Conservation (phyloP, 768 basidiomycete species). For the Jaapia argillacea region DNA sequence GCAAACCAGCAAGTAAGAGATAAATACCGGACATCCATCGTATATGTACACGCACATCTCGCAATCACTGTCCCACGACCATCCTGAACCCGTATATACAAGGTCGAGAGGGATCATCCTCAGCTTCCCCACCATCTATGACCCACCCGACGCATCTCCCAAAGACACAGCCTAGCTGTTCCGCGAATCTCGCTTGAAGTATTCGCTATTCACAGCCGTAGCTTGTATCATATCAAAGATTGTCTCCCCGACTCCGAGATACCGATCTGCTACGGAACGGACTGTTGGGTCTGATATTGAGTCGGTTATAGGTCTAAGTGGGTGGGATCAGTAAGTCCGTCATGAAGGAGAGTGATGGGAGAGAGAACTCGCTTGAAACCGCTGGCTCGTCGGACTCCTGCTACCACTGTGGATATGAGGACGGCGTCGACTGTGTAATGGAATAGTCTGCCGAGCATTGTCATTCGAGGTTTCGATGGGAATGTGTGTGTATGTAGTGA, state of each 20-base stretch:
- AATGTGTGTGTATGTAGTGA: too few species aligned
- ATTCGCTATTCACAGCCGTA: slow-evolving; percentile 77
- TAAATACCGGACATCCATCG: too few species aligned
- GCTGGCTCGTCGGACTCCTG: slow-evolving; percentile 84
- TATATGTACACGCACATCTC: too few species aligned
- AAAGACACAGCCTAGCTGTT: slow-evolving; percentile 21
- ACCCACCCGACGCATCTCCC: too few species aligned
- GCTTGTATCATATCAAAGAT: slow-evolving; percentile 81
- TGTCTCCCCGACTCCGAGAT: slow-evolving; percentile 80
- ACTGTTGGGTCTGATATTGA: slow-evolving; percentile 69
- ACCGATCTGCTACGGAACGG: slow-evolving; percentile 69
- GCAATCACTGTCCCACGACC: too few species aligned
- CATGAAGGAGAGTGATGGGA: too few species aligned
- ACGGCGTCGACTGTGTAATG: slow-evolving; percentile 83
- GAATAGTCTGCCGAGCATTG: slow-evolving; percentile 63
- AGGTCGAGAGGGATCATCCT: too few species aligned
- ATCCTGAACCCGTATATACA: too few species aligned
- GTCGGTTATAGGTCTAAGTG: slow-evolving; percentile 50
- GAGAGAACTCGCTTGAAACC: slow-evolving; percentile 80
- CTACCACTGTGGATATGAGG: slow-evolving; percentile 79
- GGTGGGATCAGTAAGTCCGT: neutral
- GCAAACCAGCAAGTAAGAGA: too few species aligned
- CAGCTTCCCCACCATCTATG: too few species aligned
- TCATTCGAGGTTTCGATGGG: neutral
- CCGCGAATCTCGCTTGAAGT: slow-evolving; percentile 55